These are phyloP conservation scores for Colletotrichum navitas DNA, from an alignment of 2,329 filamentous ascomycete species.

Conservation along the genomic window DNA sequence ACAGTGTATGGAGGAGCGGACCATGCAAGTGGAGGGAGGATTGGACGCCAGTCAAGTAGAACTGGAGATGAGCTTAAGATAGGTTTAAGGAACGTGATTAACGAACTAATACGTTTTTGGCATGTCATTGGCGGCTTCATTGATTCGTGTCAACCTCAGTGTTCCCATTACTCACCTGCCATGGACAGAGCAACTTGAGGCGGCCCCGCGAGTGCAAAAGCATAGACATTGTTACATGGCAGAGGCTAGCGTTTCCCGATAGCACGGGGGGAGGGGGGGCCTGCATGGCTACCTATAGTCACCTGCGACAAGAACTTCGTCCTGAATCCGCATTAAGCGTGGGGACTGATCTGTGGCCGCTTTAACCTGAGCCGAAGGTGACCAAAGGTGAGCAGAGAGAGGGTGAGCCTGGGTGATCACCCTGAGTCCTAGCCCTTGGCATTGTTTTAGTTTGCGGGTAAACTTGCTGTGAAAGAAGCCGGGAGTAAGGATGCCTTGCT, in stretches of 20 bases:
- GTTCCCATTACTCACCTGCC: neutral
- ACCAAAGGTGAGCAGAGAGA: too few species aligned
- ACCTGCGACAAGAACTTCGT: too few species aligned
- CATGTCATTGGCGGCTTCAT: neutral
- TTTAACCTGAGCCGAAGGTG: too few species aligned
- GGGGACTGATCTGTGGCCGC: too few species aligned
- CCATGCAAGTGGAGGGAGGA: conserved; percentile 25
- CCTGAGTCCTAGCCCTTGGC: too few species aligned
- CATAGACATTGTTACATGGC: neutral
- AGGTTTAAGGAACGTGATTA: neutral
- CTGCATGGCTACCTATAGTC: neutral
- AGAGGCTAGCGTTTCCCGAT: conserved; percentile 18
- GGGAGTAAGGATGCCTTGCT: too few species aligned
- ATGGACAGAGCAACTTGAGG: neutral
- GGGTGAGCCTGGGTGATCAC: too few species aligned
- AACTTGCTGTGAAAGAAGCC: too few species aligned
- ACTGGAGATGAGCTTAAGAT: conserved; percentile 14
- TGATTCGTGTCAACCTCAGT: neutral
- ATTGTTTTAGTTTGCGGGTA: too few species aligned
- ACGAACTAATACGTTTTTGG: conserved; percentile 23
- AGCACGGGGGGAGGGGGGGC: neutral
- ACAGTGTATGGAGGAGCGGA: conserved; percentile 12
- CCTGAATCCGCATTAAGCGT: too few species aligned
- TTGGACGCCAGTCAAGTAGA: conserved; percentile 8
- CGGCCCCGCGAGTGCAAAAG: neutral